A percentile compares a stretch with the other conserved stretches of the same genome.
These are phyloP conservation scores for Cinnamomum chago DNA, from an alignment of 164 flowering plant species.

Conservation along the genomic window DNA sequence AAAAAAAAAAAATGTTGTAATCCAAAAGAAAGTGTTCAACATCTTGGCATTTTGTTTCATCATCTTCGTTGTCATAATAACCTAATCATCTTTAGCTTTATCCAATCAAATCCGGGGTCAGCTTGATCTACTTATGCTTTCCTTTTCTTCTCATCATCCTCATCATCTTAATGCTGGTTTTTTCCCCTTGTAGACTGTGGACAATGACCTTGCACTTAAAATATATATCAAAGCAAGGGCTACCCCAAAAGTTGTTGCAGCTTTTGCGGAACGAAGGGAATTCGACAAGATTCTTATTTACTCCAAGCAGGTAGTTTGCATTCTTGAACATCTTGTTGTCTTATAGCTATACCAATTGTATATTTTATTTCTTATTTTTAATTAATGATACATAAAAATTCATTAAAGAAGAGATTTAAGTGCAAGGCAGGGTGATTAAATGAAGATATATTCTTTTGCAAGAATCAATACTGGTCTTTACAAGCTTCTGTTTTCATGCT, in stretches of 20 bases:
- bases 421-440: no score
- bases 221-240: constrained; percentile 98
- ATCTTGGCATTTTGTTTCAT: no score
- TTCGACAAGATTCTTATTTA: constrained; percentile 95
- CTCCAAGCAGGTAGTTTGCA: constrained; percentile 79
- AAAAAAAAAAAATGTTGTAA: background rate
- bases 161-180: background rate
- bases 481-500: background rate
- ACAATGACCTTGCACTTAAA: constrained; percentile 96
- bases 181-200: constrained; percentile 72
- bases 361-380: no score
- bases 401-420: background rate
- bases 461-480: background rate
- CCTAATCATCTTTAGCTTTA: no score
- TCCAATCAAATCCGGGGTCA: no score
- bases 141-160: background rate
- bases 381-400: background rate
- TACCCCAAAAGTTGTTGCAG: constrained; percentile 99
- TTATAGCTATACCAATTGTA: background rate
- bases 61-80: no score
- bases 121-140: background rate
- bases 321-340: background rate
- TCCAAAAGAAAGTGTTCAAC: background rate
- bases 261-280: constrained; percentile 98
- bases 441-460: background rate